Evolutionary conservation across 139 green algal species (phyloP), one percentile per base, ranked within the genome.

Genomic region (Closterium sp.): DNA sequence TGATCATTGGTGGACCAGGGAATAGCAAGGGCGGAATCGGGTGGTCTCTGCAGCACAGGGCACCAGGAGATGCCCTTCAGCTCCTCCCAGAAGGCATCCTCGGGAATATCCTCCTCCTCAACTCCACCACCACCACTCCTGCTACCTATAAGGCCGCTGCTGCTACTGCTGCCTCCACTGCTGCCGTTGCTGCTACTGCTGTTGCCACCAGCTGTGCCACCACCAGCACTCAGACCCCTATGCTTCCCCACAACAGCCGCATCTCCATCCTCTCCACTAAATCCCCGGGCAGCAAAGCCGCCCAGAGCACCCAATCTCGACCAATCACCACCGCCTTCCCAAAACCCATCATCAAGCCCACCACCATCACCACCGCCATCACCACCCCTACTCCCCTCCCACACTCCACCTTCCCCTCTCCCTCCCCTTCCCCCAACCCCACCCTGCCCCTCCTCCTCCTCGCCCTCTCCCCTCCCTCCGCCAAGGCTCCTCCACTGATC

Each of bases 41-140:
- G 62, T 79, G 62, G 62, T 79, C 62, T 79, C 19, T 24, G 29
- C 88, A 97, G 31, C 87, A 97, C 95, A 42, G 96, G 96, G 91
- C 96, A 97, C 96, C 96, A 97, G 0, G 87, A 42, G 11, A 97
- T 89, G 1, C 87, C 92, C 42, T 88, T 28, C 17, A 97, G 91
- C 22, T 88, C 22, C 21, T 29, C 31, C 95, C 96, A 97, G 22
- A 95, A 34, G 4, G 4, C 30, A 28, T 89, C 91, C 92, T 89
- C 85, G 3, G 88, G 34, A 22, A 92, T 24, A 38, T 92, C 90
- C 24, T 70, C 89, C 27, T 88, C 24, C 31, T 85, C 88, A 27
- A 22, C 85, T 19, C 21, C 22, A 29, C 28, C 85, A 87, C 6
- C 42, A 62, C 7, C 42, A 62, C 42, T 62, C 5, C 7, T 62